Percentiles rank a stretch among this genome's conserved stretches.
Evolutionary conservation across 2,329 filamentous ascomycete genomes (phyloP).

Genomic region (Septoria petroselini): DNA sequence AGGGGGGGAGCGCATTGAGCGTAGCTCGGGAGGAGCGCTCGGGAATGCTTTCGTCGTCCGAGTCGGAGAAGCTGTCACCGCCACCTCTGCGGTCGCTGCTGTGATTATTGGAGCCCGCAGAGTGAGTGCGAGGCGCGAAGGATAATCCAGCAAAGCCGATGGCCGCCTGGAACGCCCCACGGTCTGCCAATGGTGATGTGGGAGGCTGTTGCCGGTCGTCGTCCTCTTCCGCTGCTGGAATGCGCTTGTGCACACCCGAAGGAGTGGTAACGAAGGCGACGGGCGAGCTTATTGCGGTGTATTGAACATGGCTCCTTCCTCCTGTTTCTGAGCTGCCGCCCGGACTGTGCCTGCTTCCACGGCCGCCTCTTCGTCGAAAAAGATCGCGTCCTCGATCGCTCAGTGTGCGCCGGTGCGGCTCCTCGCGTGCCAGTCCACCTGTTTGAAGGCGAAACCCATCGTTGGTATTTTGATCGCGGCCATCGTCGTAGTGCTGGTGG

Average conservation of each 20-base stretch:
- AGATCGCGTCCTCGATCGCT: conserved; percentile 50
- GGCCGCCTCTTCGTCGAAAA: conserved; percentile 31
- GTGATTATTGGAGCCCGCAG: not conserved
- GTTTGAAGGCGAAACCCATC: conserved; percentile 1
- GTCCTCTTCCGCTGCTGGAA: conserved; percentile 39
- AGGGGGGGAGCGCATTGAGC: conserved; percentile 31
- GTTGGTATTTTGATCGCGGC: conserved; percentile 19
- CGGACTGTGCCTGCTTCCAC: conserved; percentile 23
- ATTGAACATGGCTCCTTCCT: conserved; percentile 33
- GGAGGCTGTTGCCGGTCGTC: conserved; percentile 24
- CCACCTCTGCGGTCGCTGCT: no score
- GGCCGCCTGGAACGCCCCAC: conserved; percentile 49
- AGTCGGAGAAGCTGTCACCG: conserved; percentile 17
- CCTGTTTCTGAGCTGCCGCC: conserved; percentile 24
- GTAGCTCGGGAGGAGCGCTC: conserved; percentile 20
- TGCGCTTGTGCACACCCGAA: conserved; percentile 33
- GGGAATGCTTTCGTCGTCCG: conserved; percentile 17
- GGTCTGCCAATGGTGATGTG: conserved; percentile 46
- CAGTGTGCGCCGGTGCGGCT: conserved; percentile 45
- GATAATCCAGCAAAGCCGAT: conserved; percentile 49
- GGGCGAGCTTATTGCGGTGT: conserved; percentile 50
- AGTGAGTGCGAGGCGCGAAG: conserved; percentile 34
- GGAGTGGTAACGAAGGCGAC: conserved; percentile 41
- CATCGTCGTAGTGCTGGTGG: conserved; percentile 4
- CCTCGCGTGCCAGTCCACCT: conserved; percentile 33